Conservation (phyloP, 495 filamentous ascomycete genomes). For the Immersiella caudata region DNA sequence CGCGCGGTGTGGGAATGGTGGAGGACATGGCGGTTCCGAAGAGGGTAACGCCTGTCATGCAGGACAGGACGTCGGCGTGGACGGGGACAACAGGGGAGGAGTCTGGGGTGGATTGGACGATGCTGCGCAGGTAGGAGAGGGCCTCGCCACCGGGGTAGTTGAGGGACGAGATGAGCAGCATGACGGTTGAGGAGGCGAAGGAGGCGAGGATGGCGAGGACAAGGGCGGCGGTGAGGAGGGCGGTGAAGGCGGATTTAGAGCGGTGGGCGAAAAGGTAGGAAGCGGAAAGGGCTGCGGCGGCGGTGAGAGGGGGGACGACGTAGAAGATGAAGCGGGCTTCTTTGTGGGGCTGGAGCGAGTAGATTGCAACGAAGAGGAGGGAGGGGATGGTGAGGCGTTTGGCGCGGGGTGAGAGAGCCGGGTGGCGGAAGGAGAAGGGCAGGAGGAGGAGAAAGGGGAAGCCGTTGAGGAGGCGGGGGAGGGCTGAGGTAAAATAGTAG, state of each 20-base stretch:
- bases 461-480: slow-evolving; percentile 86
- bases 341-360: slow-evolving; percentile 89
- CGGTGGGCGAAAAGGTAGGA: slow-evolving; percentile 72
- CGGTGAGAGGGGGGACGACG: slow-evolving; percentile 77
- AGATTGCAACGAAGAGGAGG: slow-evolving; percentile 72
- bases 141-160: slow-evolving; percentile 90
- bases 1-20: slow-evolving; percentile 17
- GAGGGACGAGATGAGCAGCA: slow-evolving; percentile 73
- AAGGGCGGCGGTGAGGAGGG: slow-evolving; percentile 58
- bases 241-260: slow-evolving; percentile 57
- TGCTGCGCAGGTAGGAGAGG: slow-evolving; percentile 54
- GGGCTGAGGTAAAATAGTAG: slow-evolving; percentile 78
- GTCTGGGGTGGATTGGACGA: slow-evolving; percentile 43
- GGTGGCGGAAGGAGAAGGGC: slow-evolving; percentile 62
- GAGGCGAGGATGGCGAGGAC: slow-evolving; percentile 59
- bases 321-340: slow-evolving; percentile 97
- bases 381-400: slow-evolving; percentile 64
- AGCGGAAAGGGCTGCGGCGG: slow-evolving; percentile 72
- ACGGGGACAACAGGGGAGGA: slow-evolving; percentile 48
- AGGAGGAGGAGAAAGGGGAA: slow-evolving; percentile 63
- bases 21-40: slow-evolving; percentile 57
- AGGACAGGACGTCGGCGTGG: slow-evolving; percentile 84
- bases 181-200: slow-evolving; percentile 60
- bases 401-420: slow-evolving; percentile 45
- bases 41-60: slow-evolving; percentile 91